Conservation (phyloP, 495 filamentous ascomycete genomes). For the Aspergillus baeticus region DNA sequence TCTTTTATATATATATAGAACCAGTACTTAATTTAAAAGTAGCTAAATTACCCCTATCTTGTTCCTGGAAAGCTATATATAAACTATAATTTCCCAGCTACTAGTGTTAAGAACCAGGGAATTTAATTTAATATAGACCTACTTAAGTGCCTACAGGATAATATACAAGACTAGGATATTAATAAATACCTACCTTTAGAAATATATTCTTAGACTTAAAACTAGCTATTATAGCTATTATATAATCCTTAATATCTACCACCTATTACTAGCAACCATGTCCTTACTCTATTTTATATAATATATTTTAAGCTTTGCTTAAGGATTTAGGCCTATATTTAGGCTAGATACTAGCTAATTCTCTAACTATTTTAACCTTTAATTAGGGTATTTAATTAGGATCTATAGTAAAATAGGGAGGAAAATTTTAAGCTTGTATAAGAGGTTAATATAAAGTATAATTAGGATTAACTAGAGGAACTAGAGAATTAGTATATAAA, state of each 20-base stretch:
- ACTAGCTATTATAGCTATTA: too few relatives aligned
- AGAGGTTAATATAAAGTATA: too few relatives aligned
- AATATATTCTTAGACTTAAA: too few relatives aligned
- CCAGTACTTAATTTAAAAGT: conserved; percentile 17
- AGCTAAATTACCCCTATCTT: conserved; percentile 14
- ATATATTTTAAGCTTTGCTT: conserved; percentile 4
- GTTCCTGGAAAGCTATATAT: conserved; percentile 21
- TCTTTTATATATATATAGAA: too few relatives aligned
- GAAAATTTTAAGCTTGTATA: too few relatives aligned
- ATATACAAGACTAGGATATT: conserved; percentile 7
- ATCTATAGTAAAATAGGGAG: too few relatives aligned
- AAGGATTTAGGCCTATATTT: not conserved
- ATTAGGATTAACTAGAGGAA: too few relatives aligned
- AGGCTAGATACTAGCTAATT: not conserved
- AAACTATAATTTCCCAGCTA: conserved; percentile 15
- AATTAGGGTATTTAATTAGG: not conserved
- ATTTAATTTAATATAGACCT: conserved; percentile 2
- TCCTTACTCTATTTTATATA: conserved; percentile 1
- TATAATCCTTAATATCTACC: too few relatives aligned
- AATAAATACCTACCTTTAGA: conserved; percentile 10
- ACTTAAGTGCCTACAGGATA: conserved; percentile 9
- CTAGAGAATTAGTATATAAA: too few relatives aligned
- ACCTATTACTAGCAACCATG: not conserved
- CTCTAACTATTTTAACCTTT: not conserved
- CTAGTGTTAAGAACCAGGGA: conserved; percentile 17